Evolutionary conservation across 148 eudicot genomes (phyloP).

Genomic region (Limonium bicolor): DNA sequence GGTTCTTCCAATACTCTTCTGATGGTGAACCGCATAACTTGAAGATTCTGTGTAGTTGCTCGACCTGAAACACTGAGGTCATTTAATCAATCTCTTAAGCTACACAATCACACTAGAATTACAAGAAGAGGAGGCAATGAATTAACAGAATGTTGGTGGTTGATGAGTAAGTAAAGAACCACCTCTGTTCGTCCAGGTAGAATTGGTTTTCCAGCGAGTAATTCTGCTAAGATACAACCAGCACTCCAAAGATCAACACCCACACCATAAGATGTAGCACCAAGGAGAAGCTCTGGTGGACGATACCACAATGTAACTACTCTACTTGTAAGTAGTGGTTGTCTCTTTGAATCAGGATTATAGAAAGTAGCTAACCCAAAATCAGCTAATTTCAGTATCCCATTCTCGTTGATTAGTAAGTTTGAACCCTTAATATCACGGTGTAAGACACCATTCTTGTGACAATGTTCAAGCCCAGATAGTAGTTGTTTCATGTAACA

Average conservation of each 20-base stretch:
- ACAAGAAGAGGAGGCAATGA: not conserved
- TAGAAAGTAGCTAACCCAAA: conserved; percentile 81
- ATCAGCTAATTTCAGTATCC: conserved; percentile 83
- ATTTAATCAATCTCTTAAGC: too few relatives aligned
- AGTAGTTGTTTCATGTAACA: conserved; percentile 82
- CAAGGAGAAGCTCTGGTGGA: conserved; percentile 91
- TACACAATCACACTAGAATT: too few relatives aligned
- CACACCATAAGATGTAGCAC: conserved; percentile 76
- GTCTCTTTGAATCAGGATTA: conserved; percentile 52
- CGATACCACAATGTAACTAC: conserved; percentile 98
- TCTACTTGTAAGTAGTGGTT: conserved; percentile 88
- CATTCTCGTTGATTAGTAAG: conserved; percentile 72
- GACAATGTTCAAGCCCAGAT: conserved; percentile 96
- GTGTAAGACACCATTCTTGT: conserved; percentile 76
- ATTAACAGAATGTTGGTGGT: too few relatives aligned
- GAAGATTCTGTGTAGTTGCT: conserved; percentile 75
- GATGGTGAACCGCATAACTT: conserved; percentile 74
- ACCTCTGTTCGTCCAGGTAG: conserved; percentile 98
- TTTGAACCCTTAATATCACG: conserved; percentile 96
- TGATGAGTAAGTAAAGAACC: conserved; percentile 2
- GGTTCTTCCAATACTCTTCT: conserved; percentile 69
- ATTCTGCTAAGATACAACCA: conserved; percentile 90
- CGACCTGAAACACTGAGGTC: conserved; percentile 28
- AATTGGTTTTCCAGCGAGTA: conserved; percentile 83
- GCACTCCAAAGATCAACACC: conserved; percentile 99